Evolutionary conservation across 345 rosid genomes (phyloP).

Genomic region (Heritiera littoralis): DNA sequence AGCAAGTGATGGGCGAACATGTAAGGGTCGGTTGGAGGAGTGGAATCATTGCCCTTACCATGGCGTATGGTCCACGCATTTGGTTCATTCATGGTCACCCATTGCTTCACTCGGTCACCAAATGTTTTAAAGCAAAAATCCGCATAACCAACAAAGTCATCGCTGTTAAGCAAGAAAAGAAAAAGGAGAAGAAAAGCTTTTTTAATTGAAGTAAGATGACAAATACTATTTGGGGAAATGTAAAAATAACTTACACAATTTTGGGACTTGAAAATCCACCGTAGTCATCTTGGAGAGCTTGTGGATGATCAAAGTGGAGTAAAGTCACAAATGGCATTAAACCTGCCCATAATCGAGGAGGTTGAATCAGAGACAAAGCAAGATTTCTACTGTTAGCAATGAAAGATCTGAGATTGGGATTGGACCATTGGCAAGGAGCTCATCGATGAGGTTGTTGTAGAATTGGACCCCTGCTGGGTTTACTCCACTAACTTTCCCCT

Average conservation of each 20-base stretch:
- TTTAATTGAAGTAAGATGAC: background rate
- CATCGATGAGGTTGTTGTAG: constrained; percentile 43
- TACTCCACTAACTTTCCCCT: constrained; percentile 38
- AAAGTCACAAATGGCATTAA: constrained; percentile 13
- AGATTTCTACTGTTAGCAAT: background rate
- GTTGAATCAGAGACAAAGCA: background rate
- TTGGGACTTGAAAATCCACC: constrained; percentile 22
- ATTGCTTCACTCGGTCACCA: constrained; percentile 42
- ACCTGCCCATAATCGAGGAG: background rate
- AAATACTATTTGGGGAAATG: background rate
- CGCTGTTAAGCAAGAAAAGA: constrained; percentile 25
- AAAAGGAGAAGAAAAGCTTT: background rate
- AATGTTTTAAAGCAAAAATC: constrained; percentile 51
- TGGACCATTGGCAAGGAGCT: constrained; percentile 38
- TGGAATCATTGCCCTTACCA: constrained; percentile 28
- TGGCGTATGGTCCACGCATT: constrained; percentile 20
- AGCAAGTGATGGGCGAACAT: constrained; percentile 30
- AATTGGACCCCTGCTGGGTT: constrained; percentile 38
- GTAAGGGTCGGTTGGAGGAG: constrained; percentile 32
- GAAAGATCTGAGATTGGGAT: constrained; percentile 1
- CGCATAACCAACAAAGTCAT: constrained; percentile 42
- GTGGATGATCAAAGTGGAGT: constrained; percentile 26
- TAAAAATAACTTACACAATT: constrained; percentile 30
- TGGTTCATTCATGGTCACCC: constrained; percentile 48
- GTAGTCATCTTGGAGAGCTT: constrained; percentile 23